Conservation (phyloP, 148 eudicot species). For the Drosera capensis region DNA sequence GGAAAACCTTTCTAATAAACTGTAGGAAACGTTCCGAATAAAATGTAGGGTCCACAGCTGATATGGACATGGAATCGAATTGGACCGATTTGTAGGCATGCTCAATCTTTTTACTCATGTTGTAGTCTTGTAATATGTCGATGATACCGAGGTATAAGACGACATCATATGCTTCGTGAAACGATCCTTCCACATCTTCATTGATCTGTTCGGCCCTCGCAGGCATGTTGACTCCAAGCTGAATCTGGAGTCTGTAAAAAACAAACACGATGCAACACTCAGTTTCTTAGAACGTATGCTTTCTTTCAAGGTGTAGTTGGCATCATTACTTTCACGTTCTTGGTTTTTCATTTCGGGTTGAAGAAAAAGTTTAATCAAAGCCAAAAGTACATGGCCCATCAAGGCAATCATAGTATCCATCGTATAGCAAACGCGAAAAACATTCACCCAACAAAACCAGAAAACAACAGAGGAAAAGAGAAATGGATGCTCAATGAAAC, state of each 20-base stretch:
- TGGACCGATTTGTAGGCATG: constrained; percentile 86
- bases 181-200: constrained; percentile 25
- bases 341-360: too few species aligned
- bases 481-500: too few species aligned
- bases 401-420: too few species aligned
- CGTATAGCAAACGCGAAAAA: too few species aligned
- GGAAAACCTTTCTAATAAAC: constrained; percentile 78
- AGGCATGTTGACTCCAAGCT: constrained; percentile 98
- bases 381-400: too few species aligned
- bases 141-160: constrained; percentile 88
- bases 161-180: constrained; percentile 72
- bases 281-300: too few species aligned
- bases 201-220: constrained; percentile 76
- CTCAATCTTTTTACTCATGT: constrained; percentile 73
- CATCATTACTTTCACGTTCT: too few species aligned
- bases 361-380: too few species aligned
- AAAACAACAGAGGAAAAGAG: too few species aligned
- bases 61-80: constrained; percentile 80
- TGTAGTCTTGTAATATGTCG: constrained; percentile 88
- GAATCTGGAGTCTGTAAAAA: constrained; percentile 87
- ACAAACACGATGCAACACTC: too few species aligned
- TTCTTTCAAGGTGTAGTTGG: too few species aligned
- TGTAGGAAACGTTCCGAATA: constrained; percentile 72
- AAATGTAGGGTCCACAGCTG: constrained; percentile 82
- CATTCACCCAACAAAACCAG: too few species aligned